Base-by-base conservation (phyloP, 306 rosid species). In the Begonia fuchsioides region DNA sequence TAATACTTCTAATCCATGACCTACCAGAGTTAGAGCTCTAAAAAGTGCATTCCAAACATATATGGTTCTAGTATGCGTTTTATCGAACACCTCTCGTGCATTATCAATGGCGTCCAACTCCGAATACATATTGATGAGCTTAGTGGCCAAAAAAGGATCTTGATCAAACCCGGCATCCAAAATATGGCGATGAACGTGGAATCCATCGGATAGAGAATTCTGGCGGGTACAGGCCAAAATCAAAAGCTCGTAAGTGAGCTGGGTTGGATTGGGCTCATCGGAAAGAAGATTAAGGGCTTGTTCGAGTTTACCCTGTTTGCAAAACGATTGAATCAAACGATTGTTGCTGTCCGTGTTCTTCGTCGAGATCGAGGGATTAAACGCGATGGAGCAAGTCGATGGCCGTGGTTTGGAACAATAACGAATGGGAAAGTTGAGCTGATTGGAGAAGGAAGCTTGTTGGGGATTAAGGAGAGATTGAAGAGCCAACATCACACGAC, bases 31-130 rank as follows among this genome's bases (percentile, higher is more conserved):
- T 57, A 88, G 69, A 1, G 83, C 94, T 43, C 81, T 74, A 11
- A 88, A 79, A 40, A 83, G 19, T 35, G 96, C 96, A 64, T 81
- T 83, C 94, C 96, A 83, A 13, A 88, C 92, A 74, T 71, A 88
- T 11, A 88, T 83, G 17, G 93, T 83, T 68, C 75, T 83, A 5
- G 75, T 64, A 13, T 11, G 76, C 51, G 86, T 78, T 74, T 66
- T 74, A 67, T 76, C 81, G 26, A 88, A 88, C 61, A 83, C 94
- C 70, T 78, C 44, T 52, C 81, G 65, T 43, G 86, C 94, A 55
- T 57, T 50, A 39, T 80, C 86, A 12, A 83, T 49, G 43, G 82
- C 67, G 44, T 80, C 88, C 59, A 88, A 64, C 41, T 78, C 93
- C 0, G 76, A 66, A 57, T 80, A 88, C 96, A 88, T 83, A 47